phyloP scores from a whole-genome alignment of 2,329 filamentous ascomycete species.

The Phialophora tarda region DNA sequence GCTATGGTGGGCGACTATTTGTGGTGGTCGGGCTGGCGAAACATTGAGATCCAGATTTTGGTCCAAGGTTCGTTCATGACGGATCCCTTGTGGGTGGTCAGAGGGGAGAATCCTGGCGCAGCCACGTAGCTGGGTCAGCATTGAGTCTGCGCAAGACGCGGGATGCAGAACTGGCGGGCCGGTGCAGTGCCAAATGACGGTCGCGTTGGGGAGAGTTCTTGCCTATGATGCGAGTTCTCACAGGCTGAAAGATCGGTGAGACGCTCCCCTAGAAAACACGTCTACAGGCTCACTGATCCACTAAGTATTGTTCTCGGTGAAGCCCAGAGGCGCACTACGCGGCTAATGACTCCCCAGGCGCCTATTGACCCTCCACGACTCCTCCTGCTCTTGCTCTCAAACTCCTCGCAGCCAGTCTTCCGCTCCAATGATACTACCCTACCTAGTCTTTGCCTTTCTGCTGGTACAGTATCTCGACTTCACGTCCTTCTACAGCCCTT shows the following conservation, averaged over 20 bases:
- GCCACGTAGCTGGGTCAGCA: not conserved
- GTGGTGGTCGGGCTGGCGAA: constrained; percentile 57
- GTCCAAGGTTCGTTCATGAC: constrained; percentile 44
- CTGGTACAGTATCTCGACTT: not conserved
- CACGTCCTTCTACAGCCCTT: not conserved
- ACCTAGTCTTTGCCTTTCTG: not conserved
- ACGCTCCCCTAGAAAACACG: too few relatives aligned
- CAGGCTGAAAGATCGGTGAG: not conserved
- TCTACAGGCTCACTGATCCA: not conserved
- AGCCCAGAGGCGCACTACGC: not conserved
- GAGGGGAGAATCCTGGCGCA: constrained; percentile 41
- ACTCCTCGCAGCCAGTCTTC: not conserved
- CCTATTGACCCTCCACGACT: not conserved
- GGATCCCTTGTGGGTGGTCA: constrained; percentile 54
- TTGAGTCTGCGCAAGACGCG: not conserved
- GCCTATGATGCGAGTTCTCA: not conserved
- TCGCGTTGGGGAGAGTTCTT: not conserved
- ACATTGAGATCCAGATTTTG: constrained; percentile 59
- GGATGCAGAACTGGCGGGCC: not conserved
- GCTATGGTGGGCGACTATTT: constrained; percentile 60
- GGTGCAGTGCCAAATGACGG: not conserved
- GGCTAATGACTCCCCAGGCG: not conserved
- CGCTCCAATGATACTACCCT: not conserved
- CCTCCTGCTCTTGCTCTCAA: not conserved
- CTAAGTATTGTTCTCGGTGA: not conserved